Evolutionary conservation across 2,329 filamentous ascomycete genomes (phyloP), one percentile per base, ranked within the genome.

Genomic region (Tolypocladium sp.): DNA sequence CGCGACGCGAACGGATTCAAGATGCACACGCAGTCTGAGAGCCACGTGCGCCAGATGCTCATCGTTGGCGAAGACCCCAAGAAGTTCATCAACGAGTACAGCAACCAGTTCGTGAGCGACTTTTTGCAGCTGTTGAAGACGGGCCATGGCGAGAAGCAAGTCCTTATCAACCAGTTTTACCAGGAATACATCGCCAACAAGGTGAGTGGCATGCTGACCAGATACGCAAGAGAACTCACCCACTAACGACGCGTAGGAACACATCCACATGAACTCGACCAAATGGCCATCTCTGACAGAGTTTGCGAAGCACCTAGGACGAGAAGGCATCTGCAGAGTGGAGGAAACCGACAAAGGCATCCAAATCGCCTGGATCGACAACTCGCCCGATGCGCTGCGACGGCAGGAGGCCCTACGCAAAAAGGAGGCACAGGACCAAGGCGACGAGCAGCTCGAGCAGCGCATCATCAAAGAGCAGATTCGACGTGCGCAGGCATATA

Each of bases 181-280:
- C 91, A 97, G 71, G 88, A 92, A 41, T 94, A 96, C 68, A 97
- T 97, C 65, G 82, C 85, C 20, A 88, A 93, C 65, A 92, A 92
- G 59, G 61, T 64, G 20, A 10, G 49, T 44, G 20, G 10, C 9
- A n/a, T 41, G 20, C 25, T 10, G 25, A 9, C 10, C 20, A 10
- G 13, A 40, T 3, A 17, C 15, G 6, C 6, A 12, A 44, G 20
- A 35, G 27, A 10, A 33, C 1, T n/a, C 27, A 22, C 30, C n/a
- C 3, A 37, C 58, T 61, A 15, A 63, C 38, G 22, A 13, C 7
- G 7, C 13, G 4, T 17, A 66, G 72, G 82, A 91, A 68, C 93
- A 97, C 70, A 79, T 94, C 10, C 94, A 97, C 71, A 92, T 97
- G 89, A 97, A 97, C 73, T 81, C 91, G 9, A 97, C 94, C 0